Percentiles rank a stretch among this genome's conserved stretches.
These are phyloP conservation scores for Hemileccinum impolitum DNA, from an alignment of 768 basidiomycete genomes.

Conservation along the genomic window DNA sequence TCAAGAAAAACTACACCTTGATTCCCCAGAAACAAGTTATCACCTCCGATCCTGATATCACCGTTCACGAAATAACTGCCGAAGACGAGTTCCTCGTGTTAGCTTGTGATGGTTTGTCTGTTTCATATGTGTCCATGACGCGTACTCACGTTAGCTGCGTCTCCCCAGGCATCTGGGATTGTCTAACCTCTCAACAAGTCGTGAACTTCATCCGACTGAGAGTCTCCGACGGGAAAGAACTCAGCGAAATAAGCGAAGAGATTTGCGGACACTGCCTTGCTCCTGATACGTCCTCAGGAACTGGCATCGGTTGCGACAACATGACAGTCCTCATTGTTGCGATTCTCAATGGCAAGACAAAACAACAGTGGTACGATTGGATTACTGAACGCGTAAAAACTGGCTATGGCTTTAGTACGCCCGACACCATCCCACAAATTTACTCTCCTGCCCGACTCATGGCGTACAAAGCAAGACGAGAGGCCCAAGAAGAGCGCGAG, in stretches of 20 bases:
- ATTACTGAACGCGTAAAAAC: conserved; percentile 76
- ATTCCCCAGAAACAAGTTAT: conserved; percentile 90
- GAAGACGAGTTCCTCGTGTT: conserved; percentile 98
- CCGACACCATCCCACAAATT: conserved; percentile 69
- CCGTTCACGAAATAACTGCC: conserved; percentile 69
- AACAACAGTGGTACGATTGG: conserved; percentile 92
- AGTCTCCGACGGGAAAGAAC: conserved; percentile 72
- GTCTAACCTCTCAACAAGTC: conserved; percentile 88
- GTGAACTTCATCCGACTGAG: conserved; percentile 84
- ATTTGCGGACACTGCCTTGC: conserved; percentile 94
- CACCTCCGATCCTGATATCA: conserved; percentile 91
- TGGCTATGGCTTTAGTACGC: conserved; percentile 75
- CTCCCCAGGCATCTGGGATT: conserved; percentile 92
- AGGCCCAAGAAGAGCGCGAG: conserved; percentile 52
- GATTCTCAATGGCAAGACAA: conserved; percentile 79
- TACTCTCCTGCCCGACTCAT: conserved; percentile 63
- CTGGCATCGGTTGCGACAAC: conserved; percentile 97
- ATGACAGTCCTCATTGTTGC: conserved; percentile 96
- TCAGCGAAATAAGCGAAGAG: conserved; percentile 82
- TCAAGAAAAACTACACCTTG: conserved; percentile 88
- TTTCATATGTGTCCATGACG: background rate
- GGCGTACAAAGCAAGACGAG: conserved; percentile 59
- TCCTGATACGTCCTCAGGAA: conserved; percentile 85
- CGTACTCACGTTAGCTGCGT: conserved; percentile 5
- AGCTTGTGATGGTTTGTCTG: conserved; percentile 85